Evolutionary conservation across 805 yeast genomes (phyloP), one percentile per base, ranked within the genome.

Genomic region (Millerozyma miso): DNA sequence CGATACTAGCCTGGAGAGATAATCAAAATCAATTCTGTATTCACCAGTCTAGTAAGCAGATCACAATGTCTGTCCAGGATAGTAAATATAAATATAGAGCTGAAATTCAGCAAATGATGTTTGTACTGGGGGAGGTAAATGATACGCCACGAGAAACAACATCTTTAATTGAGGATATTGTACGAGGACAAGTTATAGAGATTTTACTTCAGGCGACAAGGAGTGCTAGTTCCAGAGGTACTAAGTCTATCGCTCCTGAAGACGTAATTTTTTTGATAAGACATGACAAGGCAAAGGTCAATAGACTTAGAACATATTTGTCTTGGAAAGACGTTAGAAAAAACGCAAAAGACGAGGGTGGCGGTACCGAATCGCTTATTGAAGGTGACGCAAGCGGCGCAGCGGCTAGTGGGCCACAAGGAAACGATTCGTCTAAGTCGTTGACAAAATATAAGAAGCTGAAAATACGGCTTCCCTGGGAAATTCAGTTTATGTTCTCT

Each of bases 41-140:
- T n/a, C n/a, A n/a, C n/a, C n/a, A n/a, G n/a, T n/a, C n/a, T n/a
- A n/a, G n/a, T n/a, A n/a, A n/a, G n/a, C n/a, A n/a, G n/a, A n/a
- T 14, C 20, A 35, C 7, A 16, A 46, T 43, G 44, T 40, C 39
- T 8, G 35, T 35, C 19, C 43, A 41, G 14, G 65, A 69, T 42
- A 57, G 49, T 45, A 80, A 80, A 59, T 82, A 86, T 67, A 81
- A 83, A 58, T 93, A 91, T 63, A 73, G 95, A 44, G 79, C 86
- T 32, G 99, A 93, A 68, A 93, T 93, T 55, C 99, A 93, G 64
- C 76, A 87, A 69, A 93, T 93, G 99, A 93, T 93, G 99, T 93
- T 93, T 71, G 99, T 93, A 43, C 77, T 85, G 42, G 99, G 99
- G 2, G 98, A 93, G 60, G 80, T 93, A 0, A 87, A 86, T 52